Evolutionary conservation across 1,139 yeast species (phyloP).

Genomic region (Taphrina wiesneri): DNA sequence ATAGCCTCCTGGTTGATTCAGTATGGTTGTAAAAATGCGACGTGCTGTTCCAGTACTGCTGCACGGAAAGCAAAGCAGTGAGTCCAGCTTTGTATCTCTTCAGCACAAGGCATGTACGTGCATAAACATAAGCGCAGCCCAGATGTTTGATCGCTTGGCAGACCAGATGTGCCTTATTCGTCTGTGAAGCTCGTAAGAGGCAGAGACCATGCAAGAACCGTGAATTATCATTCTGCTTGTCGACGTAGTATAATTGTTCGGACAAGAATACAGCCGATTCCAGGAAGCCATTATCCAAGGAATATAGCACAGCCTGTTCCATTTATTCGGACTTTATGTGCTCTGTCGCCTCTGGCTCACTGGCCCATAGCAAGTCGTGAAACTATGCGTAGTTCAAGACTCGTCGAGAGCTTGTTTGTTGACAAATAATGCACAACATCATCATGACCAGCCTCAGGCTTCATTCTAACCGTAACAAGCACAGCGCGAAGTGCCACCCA

Average conservation of each 20-base stretch:
- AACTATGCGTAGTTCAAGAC: background rate
- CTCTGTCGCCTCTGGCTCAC: background rate
- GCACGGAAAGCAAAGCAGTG: slow-evolving; percentile 46
- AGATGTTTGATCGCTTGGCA: slow-evolving; percentile 55
- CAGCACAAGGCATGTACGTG: slow-evolving; percentile 61
- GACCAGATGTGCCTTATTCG: slow-evolving; percentile 60
- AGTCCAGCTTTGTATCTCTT: slow-evolving; percentile 65
- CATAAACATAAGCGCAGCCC: slow-evolving; percentile 73
- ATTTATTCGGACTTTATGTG: background rate
- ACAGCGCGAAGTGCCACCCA: background rate
- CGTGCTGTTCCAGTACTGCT: slow-evolving; percentile 6
- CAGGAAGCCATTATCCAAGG: slow-evolving; percentile 68
- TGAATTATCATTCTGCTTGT: slow-evolving; percentile 56
- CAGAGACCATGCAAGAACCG: slow-evolving; percentile 66
- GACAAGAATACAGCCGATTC: slow-evolving; percentile 78
- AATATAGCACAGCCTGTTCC: slow-evolving; percentile 44
- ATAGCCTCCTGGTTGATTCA: slow-evolving; percentile 43
- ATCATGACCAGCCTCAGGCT: background rate
- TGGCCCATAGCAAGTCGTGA: background rate
- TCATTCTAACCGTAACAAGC: background rate
- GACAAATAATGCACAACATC: background rate
- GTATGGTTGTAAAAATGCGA: slow-evolving; percentile 34
- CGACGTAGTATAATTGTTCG: slow-evolving; percentile 67
- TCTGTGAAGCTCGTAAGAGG: slow-evolving; percentile 57
- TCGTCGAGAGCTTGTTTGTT: background rate